A percentile compares a stretch with the other conserved stretches of the same genome.
Conservation (phyloP, 2,329 filamentous ascomycete genomes). For the Phaeosphaeriaceae sp. region DNA sequence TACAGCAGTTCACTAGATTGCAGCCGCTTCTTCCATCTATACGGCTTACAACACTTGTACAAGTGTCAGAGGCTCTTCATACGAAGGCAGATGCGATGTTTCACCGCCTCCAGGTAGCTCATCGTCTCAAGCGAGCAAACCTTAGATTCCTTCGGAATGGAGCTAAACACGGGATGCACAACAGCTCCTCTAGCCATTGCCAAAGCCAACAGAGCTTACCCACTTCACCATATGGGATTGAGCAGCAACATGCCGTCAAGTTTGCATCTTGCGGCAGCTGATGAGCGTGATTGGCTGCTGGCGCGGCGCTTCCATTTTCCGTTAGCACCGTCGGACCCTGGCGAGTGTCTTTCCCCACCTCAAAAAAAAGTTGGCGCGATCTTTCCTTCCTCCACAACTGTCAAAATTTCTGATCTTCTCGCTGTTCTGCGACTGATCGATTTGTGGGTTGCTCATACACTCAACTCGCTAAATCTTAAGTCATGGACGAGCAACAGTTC, state of each 20-base stretch:
- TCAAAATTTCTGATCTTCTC: constrained; percentile 27
- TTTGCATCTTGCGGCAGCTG: not conserved
- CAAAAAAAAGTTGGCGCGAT: constrained; percentile 14
- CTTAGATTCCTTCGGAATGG: too few relatives aligned
- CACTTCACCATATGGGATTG: not conserved
- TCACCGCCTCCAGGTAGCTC: too few relatives aligned
- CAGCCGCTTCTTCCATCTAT: too few relatives aligned
- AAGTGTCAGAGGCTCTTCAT: too few relatives aligned
- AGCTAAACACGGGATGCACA: too few relatives aligned
- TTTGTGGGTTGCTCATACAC: constrained; percentile 29
- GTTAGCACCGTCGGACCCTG: constrained; percentile 18
- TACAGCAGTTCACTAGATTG: too few relatives aligned
- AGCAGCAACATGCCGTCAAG: not conserved
- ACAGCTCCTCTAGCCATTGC: too few relatives aligned
- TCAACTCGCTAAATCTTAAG: constrained; percentile 28
- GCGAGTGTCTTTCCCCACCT: constrained; percentile 26
- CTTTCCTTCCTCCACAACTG: constrained; percentile 20
- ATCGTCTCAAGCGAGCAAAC: too few relatives aligned
- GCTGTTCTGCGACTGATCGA: constrained; percentile 28
- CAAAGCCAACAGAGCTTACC: not conserved
- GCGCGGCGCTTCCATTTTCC: constrained; percentile 4
- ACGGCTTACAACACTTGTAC: too few relatives aligned
- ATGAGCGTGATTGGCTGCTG: constrained; percentile 11
- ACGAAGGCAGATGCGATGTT: too few relatives aligned
- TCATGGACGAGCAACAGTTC: constrained; percentile 83